These are phyloP conservation scores for Botrytis medusae DNA, from an alignment of 2,329 filamentous ascomycete species.

Conservation along the genomic window DNA sequence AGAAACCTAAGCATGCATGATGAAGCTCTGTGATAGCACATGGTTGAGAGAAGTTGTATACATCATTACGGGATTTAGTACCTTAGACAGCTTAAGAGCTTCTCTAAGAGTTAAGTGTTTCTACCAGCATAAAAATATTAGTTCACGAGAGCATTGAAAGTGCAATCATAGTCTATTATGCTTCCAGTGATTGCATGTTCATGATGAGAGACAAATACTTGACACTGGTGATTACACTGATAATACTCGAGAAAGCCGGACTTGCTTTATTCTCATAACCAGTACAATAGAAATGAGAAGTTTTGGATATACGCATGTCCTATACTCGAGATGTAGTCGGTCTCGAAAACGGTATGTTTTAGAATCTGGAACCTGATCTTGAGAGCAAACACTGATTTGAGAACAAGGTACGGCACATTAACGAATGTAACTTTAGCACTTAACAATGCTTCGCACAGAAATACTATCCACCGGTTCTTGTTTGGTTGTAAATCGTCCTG, in stretches of 20 bases:
- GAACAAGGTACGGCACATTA: not conserved
- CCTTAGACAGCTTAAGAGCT: no score
- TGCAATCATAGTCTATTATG: not conserved
- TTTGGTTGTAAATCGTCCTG: not conserved
- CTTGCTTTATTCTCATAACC: not conserved
- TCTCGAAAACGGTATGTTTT: not conserved
- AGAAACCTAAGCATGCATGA: not conserved
- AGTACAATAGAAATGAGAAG: not conserved
- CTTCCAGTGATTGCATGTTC: not conserved
- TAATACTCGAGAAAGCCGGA: no score
- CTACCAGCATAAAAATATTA: accelerated
- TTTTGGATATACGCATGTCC: not conserved
- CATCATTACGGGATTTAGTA: not conserved
- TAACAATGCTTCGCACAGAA: no score
- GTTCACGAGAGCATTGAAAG: not conserved
- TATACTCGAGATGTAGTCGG: not conserved
- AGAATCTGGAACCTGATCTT: not conserved
- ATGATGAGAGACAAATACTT: not conserved
- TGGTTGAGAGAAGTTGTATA: not conserved
- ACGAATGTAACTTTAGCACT: not conserved
- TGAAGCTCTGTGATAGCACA: not conserved
- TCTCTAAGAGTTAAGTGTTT: not conserved
- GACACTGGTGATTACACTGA: not conserved
- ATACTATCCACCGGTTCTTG: not conserved
- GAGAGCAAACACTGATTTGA: not conserved